Evolutionary conservation across 2,329 filamentous ascomycete genomes (phyloP).

Genomic region (Venturia nashicola): DNA sequence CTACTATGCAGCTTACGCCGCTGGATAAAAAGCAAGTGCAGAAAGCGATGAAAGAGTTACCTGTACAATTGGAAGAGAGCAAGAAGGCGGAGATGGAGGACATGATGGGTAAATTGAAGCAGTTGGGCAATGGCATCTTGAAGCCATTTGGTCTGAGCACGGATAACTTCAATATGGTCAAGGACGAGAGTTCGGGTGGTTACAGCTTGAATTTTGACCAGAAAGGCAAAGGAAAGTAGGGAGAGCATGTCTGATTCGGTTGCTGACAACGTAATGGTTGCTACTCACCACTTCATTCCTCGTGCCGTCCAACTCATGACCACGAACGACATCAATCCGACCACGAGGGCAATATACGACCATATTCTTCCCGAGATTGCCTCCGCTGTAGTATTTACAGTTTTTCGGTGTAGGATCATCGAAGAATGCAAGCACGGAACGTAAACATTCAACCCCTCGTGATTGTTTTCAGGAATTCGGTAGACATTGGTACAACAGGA

Average conservation of each 20-base stretch:
- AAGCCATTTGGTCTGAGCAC: slow-evolving; percentile 91
- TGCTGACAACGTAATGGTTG: not conserved
- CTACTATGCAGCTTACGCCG: slow-evolving; percentile 47
- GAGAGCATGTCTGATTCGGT: not conserved
- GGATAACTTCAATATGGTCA: slow-evolving; percentile 86
- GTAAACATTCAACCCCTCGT: too few species aligned
- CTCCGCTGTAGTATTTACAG: too few species aligned
- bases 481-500: too few species aligned
- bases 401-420: too few species aligned
- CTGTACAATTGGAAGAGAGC: slow-evolving; percentile 58
- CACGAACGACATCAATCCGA: too few species aligned
- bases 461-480: too few species aligned
- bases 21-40: slow-evolving; percentile 58
- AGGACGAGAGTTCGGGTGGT: slow-evolving; percentile 78
- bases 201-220: slow-evolving; percentile 86
- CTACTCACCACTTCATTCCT: not conserved
- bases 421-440: too few species aligned
- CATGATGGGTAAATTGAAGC: slow-evolving; percentile 96
- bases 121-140: slow-evolving; percentile 80
- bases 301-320: not conserved
- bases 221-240: not conserved
- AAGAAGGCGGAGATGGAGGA: slow-evolving; percentile 83
- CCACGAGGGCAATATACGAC: too few species aligned
- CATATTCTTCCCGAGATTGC: too few species aligned
- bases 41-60: slow-evolving; percentile 52